These are phyloP conservation scores for Arthrobotrys pseudoclavata DNA, from an alignment of 2,329 filamentous ascomycete genomes.

Conservation along the genomic window DNA sequence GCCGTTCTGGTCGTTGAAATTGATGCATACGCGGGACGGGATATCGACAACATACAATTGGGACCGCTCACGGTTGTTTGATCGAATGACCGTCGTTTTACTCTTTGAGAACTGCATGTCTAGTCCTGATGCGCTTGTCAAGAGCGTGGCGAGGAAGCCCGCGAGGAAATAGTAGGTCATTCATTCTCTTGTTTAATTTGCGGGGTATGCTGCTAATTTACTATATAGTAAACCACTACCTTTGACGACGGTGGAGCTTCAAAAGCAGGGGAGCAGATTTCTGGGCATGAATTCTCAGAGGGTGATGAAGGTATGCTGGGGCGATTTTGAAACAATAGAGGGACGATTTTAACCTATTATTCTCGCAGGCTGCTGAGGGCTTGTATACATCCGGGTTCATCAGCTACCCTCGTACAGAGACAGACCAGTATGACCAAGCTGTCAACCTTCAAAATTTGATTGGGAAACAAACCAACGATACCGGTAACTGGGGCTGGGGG, in stretches of 20 bases:
- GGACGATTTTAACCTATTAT: constrained; percentile 1
- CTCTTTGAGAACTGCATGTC: constrained; percentile 87
- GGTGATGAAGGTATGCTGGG: constrained; percentile 78
- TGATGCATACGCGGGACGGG: constrained; percentile 81
- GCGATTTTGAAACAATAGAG: neutral
- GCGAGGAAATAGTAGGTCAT: constrained; percentile 80
- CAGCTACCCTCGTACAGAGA: constrained; percentile 97
- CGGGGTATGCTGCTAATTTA: neutral
- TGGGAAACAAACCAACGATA: constrained; percentile 83
- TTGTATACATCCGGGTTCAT: constrained; percentile 97
- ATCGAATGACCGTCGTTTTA: constrained; percentile 82
- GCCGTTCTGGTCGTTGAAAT: constrained; percentile 90
- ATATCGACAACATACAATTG: constrained; percentile 88
- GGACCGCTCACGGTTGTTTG: constrained; percentile 86
- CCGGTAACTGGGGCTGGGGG: constrained; percentile 75
- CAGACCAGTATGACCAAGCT: constrained; percentile 90
- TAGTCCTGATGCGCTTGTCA: constrained; percentile 82
- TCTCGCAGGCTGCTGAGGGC: constrained; percentile 75
- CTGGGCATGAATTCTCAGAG: constrained; percentile 90
- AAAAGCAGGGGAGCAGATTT: constrained; percentile 92
- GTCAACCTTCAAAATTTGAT: constrained; percentile 86
- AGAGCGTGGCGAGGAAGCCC: constrained; percentile 88
- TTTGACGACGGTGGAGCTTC: constrained; percentile 93
- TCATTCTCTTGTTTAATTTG: neutral
- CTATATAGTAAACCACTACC: constrained; percentile 78